A percentile compares a stretch with the other conserved stretches of the same genome.
Conservation (phyloP, 768 basidiomycete species). For the Mycena latifolia region DNA sequence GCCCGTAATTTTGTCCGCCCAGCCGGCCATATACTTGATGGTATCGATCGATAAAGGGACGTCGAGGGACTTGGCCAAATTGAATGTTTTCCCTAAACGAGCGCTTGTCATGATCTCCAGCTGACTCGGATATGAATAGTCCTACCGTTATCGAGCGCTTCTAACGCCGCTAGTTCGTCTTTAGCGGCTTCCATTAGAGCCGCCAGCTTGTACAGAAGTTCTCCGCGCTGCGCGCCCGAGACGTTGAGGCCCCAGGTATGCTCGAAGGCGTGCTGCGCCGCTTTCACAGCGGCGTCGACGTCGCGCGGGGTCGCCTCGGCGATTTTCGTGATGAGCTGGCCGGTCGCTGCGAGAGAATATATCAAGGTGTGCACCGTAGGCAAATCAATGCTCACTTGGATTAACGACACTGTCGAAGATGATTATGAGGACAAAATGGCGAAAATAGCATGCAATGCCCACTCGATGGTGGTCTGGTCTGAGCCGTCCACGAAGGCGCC, state of each 20-base stretch:
- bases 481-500: conserved; percentile 74
- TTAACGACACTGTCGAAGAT: conserved; percentile 63
- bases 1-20: conserved; percentile 69
- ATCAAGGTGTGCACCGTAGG: no score
- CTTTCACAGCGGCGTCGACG: conserved; percentile 81
- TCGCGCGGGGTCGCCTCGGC: conserved; percentile 75
- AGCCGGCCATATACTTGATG: conserved; percentile 69
- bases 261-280: conserved; percentile 57
- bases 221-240: conserved; percentile 53
- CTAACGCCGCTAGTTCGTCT: conserved; percentile 63
- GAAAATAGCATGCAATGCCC: conserved; percentile 40
- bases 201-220: conserved; percentile 61
- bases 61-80: conserved; percentile 41
- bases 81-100: conserved; percentile 46
- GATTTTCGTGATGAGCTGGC: conserved; percentile 69
- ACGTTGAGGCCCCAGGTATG: conserved; percentile 63
- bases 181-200: conserved; percentile 62
- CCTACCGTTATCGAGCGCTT: conserved; percentile 61
- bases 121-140: background rate
- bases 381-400: conserved; percentile 52
- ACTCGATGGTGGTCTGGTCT: conserved; percentile 75
- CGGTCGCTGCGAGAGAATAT: conserved; percentile 56
- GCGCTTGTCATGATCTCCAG: background rate
- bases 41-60: conserved; percentile 46
- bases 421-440: background rate